Conservation (phyloP, 2,329 filamentous ascomycete genomes). For the Rhynchosporium secalis region DNA sequence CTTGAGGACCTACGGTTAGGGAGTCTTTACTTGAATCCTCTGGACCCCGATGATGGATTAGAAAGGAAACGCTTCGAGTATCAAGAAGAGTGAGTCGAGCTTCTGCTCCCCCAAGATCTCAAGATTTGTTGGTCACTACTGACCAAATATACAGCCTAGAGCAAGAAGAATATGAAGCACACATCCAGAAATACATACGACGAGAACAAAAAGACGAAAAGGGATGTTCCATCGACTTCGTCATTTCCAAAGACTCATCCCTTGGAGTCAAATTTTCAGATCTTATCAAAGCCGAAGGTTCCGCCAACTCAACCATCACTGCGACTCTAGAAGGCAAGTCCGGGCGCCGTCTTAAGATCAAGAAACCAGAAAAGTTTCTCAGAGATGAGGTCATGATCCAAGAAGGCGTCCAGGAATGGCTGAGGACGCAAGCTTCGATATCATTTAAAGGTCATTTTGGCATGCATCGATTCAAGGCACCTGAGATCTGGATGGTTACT, state of each 20-base stretch:
- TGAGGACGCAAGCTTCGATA: slow-evolving; percentile 12
- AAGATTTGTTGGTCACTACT: background rate
- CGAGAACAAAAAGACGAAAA: slow-evolving; percentile 14
- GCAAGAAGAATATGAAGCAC: slow-evolving; percentile 8
- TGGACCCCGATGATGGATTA: slow-evolving; percentile 13
- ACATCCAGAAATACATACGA: slow-evolving; percentile 9
- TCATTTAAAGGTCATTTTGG: slow-evolving; percentile 10
- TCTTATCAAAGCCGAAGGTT: slow-evolving; percentile 6
- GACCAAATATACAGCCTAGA: background rate
- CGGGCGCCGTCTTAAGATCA: slow-evolving; percentile 11
- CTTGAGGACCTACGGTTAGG: slow-evolving; percentile 11
- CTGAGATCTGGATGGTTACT: slow-evolving; percentile 14
- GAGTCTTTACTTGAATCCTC: slow-evolving; percentile 12
- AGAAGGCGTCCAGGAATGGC: slow-evolving; percentile 12
- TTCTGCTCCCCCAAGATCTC: background rate
- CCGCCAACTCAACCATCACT: slow-evolving; percentile 5
- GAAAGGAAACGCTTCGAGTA: slow-evolving; percentile 14
- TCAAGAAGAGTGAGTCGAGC: slow-evolving; percentile 8
- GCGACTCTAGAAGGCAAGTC: slow-evolving; percentile 14
- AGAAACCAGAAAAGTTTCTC: slow-evolving; percentile 11
- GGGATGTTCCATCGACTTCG: slow-evolving; percentile 11
- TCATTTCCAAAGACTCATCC: slow-evolving; percentile 4
- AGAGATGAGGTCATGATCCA: slow-evolving; percentile 16
- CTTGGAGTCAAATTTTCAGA: slow-evolving; percentile 13
- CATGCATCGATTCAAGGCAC: slow-evolving; percentile 13